Evolutionary conservation across 2,329 filamentous ascomycete species (phyloP).

Genomic region (Aureobasidium sp.): DNA sequence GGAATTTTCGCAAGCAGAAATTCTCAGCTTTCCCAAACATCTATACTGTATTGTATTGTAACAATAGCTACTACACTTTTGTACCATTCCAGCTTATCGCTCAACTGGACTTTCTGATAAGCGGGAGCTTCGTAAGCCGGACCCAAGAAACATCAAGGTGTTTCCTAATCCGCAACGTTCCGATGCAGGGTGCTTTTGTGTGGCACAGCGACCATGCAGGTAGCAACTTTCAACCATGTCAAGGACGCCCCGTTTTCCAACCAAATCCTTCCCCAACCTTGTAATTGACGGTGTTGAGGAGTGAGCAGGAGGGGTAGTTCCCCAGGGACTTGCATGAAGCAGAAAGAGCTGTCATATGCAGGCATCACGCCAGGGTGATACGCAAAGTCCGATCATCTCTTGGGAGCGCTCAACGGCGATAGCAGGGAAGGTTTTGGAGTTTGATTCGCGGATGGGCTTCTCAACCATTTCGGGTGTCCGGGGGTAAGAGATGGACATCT

Average conservation of each 20-base stretch:
- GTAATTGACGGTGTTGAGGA: background rate
- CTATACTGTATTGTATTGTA: slow-evolving; percentile 13
- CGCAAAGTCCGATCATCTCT: background rate
- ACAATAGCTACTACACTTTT: background rate
- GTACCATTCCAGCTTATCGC: background rate
- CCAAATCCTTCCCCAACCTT: background rate
- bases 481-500: too few species aligned
- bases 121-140: too few species aligned
- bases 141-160: slow-evolving; percentile 1
- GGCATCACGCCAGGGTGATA: background rate
- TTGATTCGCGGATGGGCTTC: background rate
- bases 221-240: background rate
- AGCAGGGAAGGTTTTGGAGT: background rate
- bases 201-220: slow-evolving; percentile 3
- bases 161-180: background rate
- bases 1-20: background rate
- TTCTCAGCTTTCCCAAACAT: background rate
- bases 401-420: background rate
- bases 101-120: too few species aligned
- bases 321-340: background rate
- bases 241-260: background rate
- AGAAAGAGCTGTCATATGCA: background rate
- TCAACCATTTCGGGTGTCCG: too few species aligned
- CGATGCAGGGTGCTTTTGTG: background rate
- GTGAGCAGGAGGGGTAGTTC: too few species aligned